Evolutionary conservation across 176 grass and related monocot genomes (phyloP), one percentile per base, ranked within the genome.

Genomic region (Carex myosuroides): DNA sequence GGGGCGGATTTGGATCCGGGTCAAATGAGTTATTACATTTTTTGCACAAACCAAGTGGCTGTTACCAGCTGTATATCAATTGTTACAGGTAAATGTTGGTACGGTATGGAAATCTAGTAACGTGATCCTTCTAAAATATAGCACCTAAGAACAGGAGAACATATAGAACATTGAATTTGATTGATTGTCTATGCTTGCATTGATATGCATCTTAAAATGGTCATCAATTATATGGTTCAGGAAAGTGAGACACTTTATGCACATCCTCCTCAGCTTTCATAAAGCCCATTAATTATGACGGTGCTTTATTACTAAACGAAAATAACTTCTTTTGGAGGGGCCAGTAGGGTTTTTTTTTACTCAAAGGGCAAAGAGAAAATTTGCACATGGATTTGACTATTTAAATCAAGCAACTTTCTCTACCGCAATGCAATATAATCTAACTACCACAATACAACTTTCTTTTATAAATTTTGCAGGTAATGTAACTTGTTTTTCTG

Each of bases 201-300:
- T 58, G 4, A 14, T 71, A 79, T 60, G 13, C 22, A 59, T 37
- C 32, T 41, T 41, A 64, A n/a, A 53, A 63, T 82, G 13, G n/a
- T 24, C 58, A 42, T 82, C 58, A 64, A 52, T 82, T 65, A 64
- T 44, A 64, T 67, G 18, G 20, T 82, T 82, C 60, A 29, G 30
- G 42, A 82, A 82, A 82, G 60, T 12, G 24, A 82, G 8, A 82
- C 22, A 82, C 60, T 82, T 81, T 64, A 81, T 81, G 32, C 58
- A 81, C 53, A 81, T 81, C 58, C 2, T 61, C 14, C 39, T 64
- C 79, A 81, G 79, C 79, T 82, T 82, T 82, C 60, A 82, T 52
- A 82, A 64, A 68, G 63, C n/a, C 50, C 2, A 32, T 77, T 55
- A 56, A 56, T 77, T 77, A 77, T 56, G 24, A 24, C 50, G 1